These are phyloP conservation scores for Cladosporium sp. DNA, from an alignment of 2,329 filamentous ascomycete species.

Conservation along the genomic window DNA sequence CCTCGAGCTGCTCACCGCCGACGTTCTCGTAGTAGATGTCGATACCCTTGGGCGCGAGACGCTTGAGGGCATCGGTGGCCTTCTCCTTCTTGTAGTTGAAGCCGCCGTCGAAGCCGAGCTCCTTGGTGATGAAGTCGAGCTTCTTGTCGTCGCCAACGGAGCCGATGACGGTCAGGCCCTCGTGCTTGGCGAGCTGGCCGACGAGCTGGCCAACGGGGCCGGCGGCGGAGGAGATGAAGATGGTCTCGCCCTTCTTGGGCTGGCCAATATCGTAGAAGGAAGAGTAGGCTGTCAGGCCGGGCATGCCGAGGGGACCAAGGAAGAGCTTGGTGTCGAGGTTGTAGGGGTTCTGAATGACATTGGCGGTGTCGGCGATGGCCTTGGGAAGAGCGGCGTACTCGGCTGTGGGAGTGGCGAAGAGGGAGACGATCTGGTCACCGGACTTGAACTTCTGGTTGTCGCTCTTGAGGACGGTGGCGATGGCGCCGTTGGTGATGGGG, in stretches of 20 bases:
- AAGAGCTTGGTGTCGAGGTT: conserved; percentile 64
- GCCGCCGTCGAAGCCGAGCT: conserved; percentile 68
- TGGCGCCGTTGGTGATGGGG: conserved; percentile 60
- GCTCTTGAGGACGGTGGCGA: conserved; percentile 69
- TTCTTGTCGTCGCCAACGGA: conserved; percentile 69
- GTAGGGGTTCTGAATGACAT: conserved; percentile 65
- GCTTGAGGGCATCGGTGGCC: conserved; percentile 61
- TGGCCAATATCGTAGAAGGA: conserved; percentile 71
- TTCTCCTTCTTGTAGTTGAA: conserved; percentile 90
- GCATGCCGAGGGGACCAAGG: conserved; percentile 71
- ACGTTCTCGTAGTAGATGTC: conserved; percentile 82
- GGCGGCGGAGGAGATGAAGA: conserved; percentile 75
- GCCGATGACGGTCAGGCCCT: conserved; percentile 74
- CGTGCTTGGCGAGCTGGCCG: conserved; percentile 76
- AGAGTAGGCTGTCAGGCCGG: conserved; percentile 70
- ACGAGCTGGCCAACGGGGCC: conserved; percentile 81
- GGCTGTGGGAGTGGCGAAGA: conserved; percentile 23
- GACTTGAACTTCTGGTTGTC: conserved; percentile 58
- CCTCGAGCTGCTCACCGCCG: conserved; percentile 69
- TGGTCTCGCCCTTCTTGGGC: conserved; percentile 73
- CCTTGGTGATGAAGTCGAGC: conserved; percentile 34
- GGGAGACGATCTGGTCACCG: conserved; percentile 58
- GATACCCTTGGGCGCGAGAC: conserved; percentile 71
- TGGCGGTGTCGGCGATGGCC: conserved; percentile 40
- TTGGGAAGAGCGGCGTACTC: conserved; percentile 62